Evolutionary conservation across 2,329 filamentous ascomycete genomes (phyloP).

Genomic region (Keithomyces neogunnii): DNA sequence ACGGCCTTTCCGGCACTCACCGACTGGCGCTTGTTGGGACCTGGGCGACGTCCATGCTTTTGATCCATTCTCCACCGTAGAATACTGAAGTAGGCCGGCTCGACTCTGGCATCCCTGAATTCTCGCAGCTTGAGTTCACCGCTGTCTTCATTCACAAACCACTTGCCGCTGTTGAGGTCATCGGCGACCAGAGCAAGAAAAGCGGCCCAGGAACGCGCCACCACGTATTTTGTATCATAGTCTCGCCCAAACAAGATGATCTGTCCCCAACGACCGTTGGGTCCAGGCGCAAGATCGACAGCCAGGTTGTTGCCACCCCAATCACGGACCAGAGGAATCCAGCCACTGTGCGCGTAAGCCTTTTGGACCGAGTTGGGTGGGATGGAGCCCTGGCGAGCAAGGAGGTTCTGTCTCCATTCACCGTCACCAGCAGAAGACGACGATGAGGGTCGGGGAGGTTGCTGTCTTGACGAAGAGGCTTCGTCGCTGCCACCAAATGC

Average conservation of each 20-base stretch:
- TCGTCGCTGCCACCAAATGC: constrained; percentile 57
- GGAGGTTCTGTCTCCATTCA: constrained; percentile 74
- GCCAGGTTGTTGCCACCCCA: constrained; percentile 99
- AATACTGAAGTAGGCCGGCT: constrained; percentile 91
- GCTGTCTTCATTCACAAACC: constrained; percentile 85
- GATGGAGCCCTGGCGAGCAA: constrained; percentile 78
- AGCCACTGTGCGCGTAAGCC: constrained; percentile 84
- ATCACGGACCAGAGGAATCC: constrained; percentile 93
- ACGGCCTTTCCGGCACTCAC: constrained; percentile 31
- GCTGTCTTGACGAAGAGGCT: constrained; percentile 60
- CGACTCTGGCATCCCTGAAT: constrained; percentile 81
- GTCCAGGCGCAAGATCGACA: constrained; percentile 84
- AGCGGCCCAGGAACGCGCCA: constrained; percentile 83
- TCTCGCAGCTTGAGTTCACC: constrained; percentile 86
- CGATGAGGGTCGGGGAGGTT: constrained; percentile 26
- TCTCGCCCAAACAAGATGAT: constrained; percentile 94
- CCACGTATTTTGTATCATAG: constrained; percentile 97
- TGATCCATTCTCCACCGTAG: constrained; percentile 92
- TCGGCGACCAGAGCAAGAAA: constrained; percentile 85
- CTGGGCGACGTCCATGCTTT: constrained; percentile 66
- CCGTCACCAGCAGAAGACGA: constrained; percentile 42
- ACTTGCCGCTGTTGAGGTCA: constrained; percentile 82
- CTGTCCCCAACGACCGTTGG: constrained; percentile 87
- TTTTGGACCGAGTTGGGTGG: constrained; percentile 82
- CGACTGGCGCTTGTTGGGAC: constrained; percentile 43